phyloP scores from a whole-genome alignment of 106 monocot species.

The Posidonia australis region DNA sequence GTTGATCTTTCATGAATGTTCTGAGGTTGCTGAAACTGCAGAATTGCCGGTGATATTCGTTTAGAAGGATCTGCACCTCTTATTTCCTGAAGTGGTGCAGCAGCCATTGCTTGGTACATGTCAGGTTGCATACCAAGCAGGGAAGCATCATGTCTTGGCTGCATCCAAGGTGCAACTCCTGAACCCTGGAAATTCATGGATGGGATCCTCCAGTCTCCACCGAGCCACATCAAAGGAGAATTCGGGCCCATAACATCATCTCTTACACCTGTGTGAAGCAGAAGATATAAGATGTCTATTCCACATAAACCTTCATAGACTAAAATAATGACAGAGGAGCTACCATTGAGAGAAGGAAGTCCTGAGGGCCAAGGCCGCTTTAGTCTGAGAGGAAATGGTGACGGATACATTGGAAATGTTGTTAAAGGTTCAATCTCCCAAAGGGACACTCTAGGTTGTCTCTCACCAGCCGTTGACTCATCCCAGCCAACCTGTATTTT shows the following conservation, averaged over 20 bases:
- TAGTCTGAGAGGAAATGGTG: conserved; percentile 71
- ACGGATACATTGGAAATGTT: conserved; percentile 96
- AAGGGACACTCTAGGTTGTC: conserved; percentile 87
- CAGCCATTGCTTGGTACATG: conserved; percentile 31
- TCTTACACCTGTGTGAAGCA: conserved; percentile 27
- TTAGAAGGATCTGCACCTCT: conserved; percentile 18
- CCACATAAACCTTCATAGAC: neutral
- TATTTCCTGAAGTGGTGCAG: conserved; percentile 26
- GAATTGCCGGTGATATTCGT: conserved; percentile 16
- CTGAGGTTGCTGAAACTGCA: conserved; percentile 35
- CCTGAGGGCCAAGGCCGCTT: conserved; percentile 93
- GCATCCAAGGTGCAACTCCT: conserved; percentile 62
- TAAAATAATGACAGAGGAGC: too few species aligned
- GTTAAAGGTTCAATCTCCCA: conserved; percentile 98
- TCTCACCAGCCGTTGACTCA: conserved; percentile 89
- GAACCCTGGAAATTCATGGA: conserved; percentile 67
- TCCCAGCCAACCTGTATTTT: conserved; percentile 88
- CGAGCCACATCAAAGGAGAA: conserved; percentile 60
- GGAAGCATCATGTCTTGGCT: conserved; percentile 50
- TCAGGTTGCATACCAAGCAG: conserved; percentile 53
- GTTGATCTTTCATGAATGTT: neutral
- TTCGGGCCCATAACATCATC: conserved; percentile 52
- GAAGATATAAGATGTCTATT: neutral
- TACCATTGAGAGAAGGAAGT: conserved; percentile 52
- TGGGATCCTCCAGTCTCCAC: conserved; percentile 45